Base-by-base conservation (phyloP, 768 basidiomycete species). In the Suillus americanus region DNA sequence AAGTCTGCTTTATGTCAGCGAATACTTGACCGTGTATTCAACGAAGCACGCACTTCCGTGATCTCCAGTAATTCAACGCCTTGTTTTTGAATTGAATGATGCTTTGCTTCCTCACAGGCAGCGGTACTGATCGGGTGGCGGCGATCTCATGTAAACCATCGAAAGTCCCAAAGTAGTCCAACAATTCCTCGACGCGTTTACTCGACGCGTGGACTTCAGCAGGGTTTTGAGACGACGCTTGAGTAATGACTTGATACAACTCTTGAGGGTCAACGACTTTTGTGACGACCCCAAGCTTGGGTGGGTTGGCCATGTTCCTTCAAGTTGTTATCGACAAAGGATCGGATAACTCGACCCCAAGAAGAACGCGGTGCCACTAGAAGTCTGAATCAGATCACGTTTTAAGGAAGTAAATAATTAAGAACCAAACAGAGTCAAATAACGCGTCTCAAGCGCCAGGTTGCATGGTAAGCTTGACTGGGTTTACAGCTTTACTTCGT, bases 81-180 rank as follows among this genome's bases (percentile, higher is more conserved):
- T 83, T 82, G 69, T 95, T 96, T 78, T 96, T 96, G 79, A 95
- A 91, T 71, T 94, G 93, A 62, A 96, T 90, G 67, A 94, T 92
- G 30, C 90, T 87, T 73, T 92, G 91, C 68, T 91, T 85, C 48
- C 94, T 86, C 59, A 95, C 83, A 18, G 79, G 78, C 43, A 90
- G 74, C 16, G 91, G 88, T n/a, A 89, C 74, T 2, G 81, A 75
- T 66, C 77, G 79, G 68, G 86, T 83, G 35, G 86, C 80, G 28
- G 91, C 90, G 74, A 94, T 92, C 67, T 88, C 84, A 68, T 91
- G 86, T 56, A 95, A 79, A 23, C 84, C 83, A 70, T 91, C 86
- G 69, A 85, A 90, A 1, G 89, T 85, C 48, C 92, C 93, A 57
- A 86, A 81, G 77, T 86, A 83, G 57, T 88, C 85, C 30, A 90